These are phyloP conservation scores for Botrytis tulipae DNA, from an alignment of 2,329 filamentous ascomycete species.

Conservation along the genomic window DNA sequence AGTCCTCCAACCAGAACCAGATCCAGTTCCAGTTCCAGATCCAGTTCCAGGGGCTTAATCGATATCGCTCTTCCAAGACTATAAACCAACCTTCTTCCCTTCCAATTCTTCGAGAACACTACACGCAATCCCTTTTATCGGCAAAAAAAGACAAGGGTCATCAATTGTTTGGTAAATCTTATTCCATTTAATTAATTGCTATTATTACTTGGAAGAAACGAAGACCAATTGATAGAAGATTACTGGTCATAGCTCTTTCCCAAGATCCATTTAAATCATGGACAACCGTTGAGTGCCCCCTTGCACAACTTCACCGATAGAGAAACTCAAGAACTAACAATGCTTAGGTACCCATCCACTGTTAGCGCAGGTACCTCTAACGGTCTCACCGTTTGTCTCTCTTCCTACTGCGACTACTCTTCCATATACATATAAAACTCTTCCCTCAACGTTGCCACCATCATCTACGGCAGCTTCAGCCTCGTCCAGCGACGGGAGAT, in stretches of 20 bases:
- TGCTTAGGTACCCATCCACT: constrained; percentile 72
- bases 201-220: neutral
- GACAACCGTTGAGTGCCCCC: constrained; percentile 21
- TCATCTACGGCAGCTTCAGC: constrained; percentile 58
- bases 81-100: neutral
- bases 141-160: neutral
- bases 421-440: constrained; percentile 90
- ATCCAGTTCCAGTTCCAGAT: neutral
- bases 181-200: constrained; percentile 2
- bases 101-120: constrained; percentile 1
- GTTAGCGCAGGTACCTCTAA: constrained; percentile 87
- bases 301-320: neutral
- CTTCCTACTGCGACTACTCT: constrained; percentile 87
- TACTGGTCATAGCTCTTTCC: constrained; percentile 16
- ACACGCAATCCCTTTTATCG: neutral
- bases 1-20: neutral
- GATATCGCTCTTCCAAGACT: neutral
- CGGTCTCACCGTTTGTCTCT: constrained; percentile 89
- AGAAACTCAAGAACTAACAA: constrained; percentile 6
- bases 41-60: neutral
- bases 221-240: neutral
- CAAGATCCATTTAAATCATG: constrained; percentile 10
- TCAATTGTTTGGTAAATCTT: neutral
- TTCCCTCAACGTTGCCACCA: constrained; percentile 81
- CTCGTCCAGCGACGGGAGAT: constrained; percentile 47